Evolutionary conservation across 495 filamentous ascomycete genomes (phyloP), one percentile per base, ranked within the genome.

Genomic region (Cercophora sp.): DNA sequence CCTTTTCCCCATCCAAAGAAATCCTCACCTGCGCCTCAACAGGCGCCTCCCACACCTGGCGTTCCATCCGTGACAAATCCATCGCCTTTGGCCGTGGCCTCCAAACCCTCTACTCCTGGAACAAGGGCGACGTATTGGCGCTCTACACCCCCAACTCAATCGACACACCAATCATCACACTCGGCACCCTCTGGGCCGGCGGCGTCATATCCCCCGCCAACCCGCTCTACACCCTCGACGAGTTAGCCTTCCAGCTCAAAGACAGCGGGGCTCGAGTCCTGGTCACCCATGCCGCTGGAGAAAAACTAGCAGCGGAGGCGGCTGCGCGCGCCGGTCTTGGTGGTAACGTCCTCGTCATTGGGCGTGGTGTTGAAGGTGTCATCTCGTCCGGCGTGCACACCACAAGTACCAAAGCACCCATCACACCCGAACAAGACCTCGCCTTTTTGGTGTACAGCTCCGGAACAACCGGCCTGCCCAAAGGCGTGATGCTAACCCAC

Each of bases 401-500:
- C 54, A n/a, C n/a, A n/a, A n/a, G n/a, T n/a, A 53, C 54, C 61
- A 52, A 68, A 11, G 41, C 74, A 20, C 73, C 75, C 51, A 50
- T 81, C 19, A 68, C 82, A 50, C 75, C 80, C 0, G 69, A 72
- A 40, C 76, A 79, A 51, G 85, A 88, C 55, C 44, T 83, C 10
- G 81, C 82, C 13, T 88, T 87, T 59, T 67, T 89, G 19, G 75
- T 93, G 54, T 97, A 96, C 68, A 86, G 81, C 26, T 89, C 84
- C 22, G 92, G 92, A n/a, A 96, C 92, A 0, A 96, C 91, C 0
- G 92, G 92, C 11, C 68, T 88, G 48, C 91, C 93, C 2, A 96
- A 97, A 69, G 92, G 92, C 15, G 92, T 96, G n/a, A 87, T 88
- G 82, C 71, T 96, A 8, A 86, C 79, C 34, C 92, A 97, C 63